Evolutionary conservation across 176 grass and related monocot genomes (phyloP), one percentile per base, ranked within the genome.

Genomic region (Coix lacrymajobi): DNA sequence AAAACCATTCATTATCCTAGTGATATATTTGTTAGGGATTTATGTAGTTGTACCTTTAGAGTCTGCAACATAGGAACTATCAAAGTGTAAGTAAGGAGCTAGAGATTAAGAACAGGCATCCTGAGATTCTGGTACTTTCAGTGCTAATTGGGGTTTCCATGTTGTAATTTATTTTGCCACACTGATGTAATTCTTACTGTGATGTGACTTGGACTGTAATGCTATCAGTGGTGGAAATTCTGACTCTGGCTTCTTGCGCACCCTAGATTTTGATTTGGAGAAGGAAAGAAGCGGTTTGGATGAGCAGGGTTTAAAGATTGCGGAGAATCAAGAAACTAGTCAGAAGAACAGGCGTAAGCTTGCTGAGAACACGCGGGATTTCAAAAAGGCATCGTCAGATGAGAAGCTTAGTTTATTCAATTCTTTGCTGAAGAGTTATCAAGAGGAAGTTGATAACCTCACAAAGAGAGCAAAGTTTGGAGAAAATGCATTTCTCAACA

Each of bases 401-500:
- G 93, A 94, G 46, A 99, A 99, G 77, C 83, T 99, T 34, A 80
- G 86, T 90, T 90, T 51, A 51, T 51, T 51, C 48, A 51, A 51
- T 51, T 96, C 91, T 33, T 90, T 99, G 83, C 97, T 99, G 68
- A 99, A 78, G 81, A 94, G 87, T 85, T 99, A 96, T 58, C 97
- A 99, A 87, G 97, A 99, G 75, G 97, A 96, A 87, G 97, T 99
- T 67, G 97, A 99, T 79, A 99, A 99, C 71, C 89, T 99, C 74
- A 99, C 97, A 62, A 99, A 99, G 87, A 96, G 97, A 90, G 97
- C 97, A 57, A 99, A 99, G 58, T 99, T 99, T 32, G 97, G 97
- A 62, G 97, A 99, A 94, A 99, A 99, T 94, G 78, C 97, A 33
- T 99, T 99, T 92, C 97, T 99, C 83, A 99, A 99, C 86, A 99